These are phyloP conservation scores for Colletotrichum chrysophilum DNA, from an alignment of 2,329 filamentous ascomycete genomes.

Conservation along the genomic window DNA sequence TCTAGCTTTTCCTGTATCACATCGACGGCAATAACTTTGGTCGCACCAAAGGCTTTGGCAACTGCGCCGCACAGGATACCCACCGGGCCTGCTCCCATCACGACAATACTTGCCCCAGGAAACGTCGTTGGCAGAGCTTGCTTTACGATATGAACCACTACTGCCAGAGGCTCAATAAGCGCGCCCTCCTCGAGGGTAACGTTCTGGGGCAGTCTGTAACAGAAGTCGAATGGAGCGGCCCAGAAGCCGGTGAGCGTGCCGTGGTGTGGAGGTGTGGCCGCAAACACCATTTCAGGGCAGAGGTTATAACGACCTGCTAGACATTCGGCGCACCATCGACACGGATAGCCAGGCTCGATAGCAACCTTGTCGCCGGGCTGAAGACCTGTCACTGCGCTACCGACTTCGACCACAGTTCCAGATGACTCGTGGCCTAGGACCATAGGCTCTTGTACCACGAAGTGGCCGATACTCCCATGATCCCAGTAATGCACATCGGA, in stretches of 20 bases:
- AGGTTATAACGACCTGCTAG: conserved; percentile 88
- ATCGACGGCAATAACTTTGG: conserved; percentile 83
- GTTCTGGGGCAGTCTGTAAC: conserved; percentile 82
- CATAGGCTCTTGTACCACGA: conserved; percentile 81
- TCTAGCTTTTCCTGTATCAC: conserved; percentile 80
- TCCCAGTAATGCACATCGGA: conserved; percentile 89
- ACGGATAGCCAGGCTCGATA: conserved; percentile 88
- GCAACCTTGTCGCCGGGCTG: conserved; percentile 82
- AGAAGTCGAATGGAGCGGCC: conserved; percentile 83
- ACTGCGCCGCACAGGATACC: conserved; percentile 88
- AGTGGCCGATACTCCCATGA: conserved; percentile 87
- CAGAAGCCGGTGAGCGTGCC: conserved; percentile 92
- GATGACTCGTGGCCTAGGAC: conserved; percentile 76
- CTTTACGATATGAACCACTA: conserved; percentile 83
- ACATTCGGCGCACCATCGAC: conserved; percentile 79
- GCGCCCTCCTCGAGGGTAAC: conserved; percentile 87
- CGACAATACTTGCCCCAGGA: conserved; percentile 78
- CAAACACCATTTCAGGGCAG: conserved; percentile 86
- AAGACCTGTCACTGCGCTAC: conserved; percentile 66
- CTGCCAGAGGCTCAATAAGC: conserved; percentile 85
- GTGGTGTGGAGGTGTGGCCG: conserved; percentile 89
- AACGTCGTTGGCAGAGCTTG: conserved; percentile 67
- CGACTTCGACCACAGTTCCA: conserved; percentile 77
- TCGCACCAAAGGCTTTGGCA: conserved; percentile 83
- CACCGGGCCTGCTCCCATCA: conserved; percentile 88